Evolutionary conservation across 2,329 filamentous ascomycete genomes (phyloP).

Genomic region (Ceratocystis smalleyi): DNA sequence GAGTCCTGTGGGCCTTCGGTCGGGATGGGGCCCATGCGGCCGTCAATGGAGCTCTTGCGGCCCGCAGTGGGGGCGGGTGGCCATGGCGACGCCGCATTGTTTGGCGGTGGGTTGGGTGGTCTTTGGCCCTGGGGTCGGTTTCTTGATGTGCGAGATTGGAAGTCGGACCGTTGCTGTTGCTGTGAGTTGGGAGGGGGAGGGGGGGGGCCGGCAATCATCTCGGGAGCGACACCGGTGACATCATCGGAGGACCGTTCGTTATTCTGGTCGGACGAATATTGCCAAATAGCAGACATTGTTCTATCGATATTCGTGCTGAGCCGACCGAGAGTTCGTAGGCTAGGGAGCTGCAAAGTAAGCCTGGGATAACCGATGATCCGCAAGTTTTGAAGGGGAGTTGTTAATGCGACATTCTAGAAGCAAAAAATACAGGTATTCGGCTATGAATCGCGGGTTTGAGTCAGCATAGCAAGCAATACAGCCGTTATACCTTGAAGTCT

Average conservation of each 20-base stretch:
- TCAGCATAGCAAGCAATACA: background rate
- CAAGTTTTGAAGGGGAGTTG: background rate
- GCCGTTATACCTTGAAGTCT: background rate
- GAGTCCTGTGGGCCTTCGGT: constrained; percentile 36
- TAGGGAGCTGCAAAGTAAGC: background rate
- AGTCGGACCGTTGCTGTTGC: constrained; percentile 8
- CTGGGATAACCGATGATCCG: background rate
- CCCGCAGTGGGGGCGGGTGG: constrained; percentile 5
- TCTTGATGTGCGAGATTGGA: background rate
- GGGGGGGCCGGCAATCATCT: constrained; percentile 7
- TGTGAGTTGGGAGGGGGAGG: background rate
- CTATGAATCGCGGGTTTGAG: background rate
- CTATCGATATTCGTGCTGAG: background rate
- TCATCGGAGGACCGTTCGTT: constrained; percentile 12
- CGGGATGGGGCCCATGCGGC: constrained; percentile 26
- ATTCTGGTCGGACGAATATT: constrained; percentile 3
- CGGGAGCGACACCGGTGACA: constrained; percentile 3
- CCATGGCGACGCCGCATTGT: background rate
- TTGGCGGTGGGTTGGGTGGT: background rate
- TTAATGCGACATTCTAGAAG: background rate
- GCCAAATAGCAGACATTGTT: constrained; percentile 15
- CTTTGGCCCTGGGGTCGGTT: background rate
- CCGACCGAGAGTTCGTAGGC: background rate
- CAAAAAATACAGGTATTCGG: background rate
- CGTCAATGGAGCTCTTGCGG: constrained; percentile 19